Base-by-base conservation (phyloP, 768 basidiomycete species). In the Mycena pura region DNA sequence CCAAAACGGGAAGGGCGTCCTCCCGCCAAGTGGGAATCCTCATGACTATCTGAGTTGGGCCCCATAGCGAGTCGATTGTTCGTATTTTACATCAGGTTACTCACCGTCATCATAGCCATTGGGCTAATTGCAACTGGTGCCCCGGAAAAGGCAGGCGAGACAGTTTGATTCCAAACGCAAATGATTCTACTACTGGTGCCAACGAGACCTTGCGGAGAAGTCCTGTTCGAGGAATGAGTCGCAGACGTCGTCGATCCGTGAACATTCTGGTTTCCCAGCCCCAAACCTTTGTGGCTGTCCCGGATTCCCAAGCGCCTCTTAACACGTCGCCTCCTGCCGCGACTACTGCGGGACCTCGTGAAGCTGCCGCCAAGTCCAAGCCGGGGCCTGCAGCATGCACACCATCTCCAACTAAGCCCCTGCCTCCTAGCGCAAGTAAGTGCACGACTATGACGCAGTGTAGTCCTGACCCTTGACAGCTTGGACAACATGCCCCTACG, bases 11-110 rank as follows among this genome's bases (percentile, higher is more conserved):
- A 63, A 69, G 15, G 65, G 53, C 14, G 39, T 61, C 19, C 29
- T 70, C 14, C 70, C 75, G 14, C 73, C 75, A 1, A 75, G 72
- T 47, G 45, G 67, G 25, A 60, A 85, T 59, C 40, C 69, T 8
- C 78, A 76, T 34, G 85, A 86, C 68, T 86, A 86, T 65, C 68
- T 86, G 54, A 84, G 83, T 60, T 86, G 80, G 80, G 85, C 84
- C 17, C 85, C 85, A 3, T 86, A 86, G 85, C 86, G 66, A 69
- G 78, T 72, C 7, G 13, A 45, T n/a, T n/a, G 7, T 14, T 19
- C 27, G 28, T n/a, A 29, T 29, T 32, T 44, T 17, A 22, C 47
- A n/a, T 53, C 25, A 21, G 25, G 22, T 34, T 11, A 38, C 29
- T 57, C 19, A 38, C 50, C 75, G 73, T 56, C 76, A 19, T 56